Percentiles rank a stretch among this genome's conserved stretches.
Conservation (phyloP, 2,329 filamentous ascomycete genomes). For the Ceratocystis cubensis region DNA sequence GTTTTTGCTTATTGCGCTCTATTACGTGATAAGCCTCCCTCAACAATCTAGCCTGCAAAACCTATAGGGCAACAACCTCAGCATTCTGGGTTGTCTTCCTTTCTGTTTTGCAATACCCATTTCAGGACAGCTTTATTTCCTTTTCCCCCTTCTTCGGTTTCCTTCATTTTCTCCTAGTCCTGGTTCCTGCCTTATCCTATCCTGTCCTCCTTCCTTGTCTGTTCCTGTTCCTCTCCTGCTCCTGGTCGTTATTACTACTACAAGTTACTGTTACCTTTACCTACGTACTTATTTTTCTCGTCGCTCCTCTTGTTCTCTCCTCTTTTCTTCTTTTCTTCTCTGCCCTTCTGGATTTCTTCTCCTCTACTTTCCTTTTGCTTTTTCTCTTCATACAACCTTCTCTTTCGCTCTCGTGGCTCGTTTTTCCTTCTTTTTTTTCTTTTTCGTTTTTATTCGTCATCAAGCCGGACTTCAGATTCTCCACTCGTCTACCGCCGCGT, state of each 20-base stretch:
- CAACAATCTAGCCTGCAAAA: not conserved
- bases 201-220: not conserved
- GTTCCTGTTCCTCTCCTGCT: not conserved
- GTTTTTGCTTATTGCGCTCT: not conserved
- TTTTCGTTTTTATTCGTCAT: slow-evolving; percentile 6
- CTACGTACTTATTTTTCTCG: slow-evolving; percentile 4
- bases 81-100: slow-evolving; percentile 5
- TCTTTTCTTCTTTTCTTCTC: not conserved
- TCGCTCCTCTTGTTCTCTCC: slow-evolving; percentile 1
- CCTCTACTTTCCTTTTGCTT: slow-evolving; percentile 1
- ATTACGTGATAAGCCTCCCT: not conserved
- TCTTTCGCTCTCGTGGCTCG: not conserved
- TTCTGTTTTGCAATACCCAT: slow-evolving; percentile 1
- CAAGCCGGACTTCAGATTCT: slow-evolving; percentile 7
- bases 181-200: slow-evolving; percentile 12
- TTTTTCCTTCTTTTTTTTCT: not conserved
- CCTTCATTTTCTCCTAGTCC: slow-evolving; percentile 10
- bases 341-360: slow-evolving; percentile 2
- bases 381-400: slow-evolving; percentile 3
- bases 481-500: not conserved
- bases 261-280: not conserved
- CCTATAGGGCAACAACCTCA: not conserved
- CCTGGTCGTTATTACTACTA: not conserved
- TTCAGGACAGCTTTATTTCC: slow-evolving; percentile 4
- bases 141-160: slow-evolving; percentile 11